Evolutionary conservation across 208 protist genomes (phyloP).

Genomic region (Acanthamoeba polyphaga): DNA sequence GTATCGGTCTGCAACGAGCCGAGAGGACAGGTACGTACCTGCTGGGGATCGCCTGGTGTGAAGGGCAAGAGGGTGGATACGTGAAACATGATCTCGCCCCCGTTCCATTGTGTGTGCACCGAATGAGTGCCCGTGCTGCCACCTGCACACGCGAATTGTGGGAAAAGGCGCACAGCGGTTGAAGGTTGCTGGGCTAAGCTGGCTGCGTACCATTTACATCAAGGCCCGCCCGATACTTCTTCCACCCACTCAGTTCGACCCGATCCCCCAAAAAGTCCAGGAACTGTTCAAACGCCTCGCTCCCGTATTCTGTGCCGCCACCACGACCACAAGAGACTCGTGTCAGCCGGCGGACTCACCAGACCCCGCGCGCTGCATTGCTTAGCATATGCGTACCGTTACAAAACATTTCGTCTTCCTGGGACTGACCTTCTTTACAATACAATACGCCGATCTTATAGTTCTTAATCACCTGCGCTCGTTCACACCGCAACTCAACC

Average conservation of each 20-base stretch:
- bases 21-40: slow-evolving; percentile 24
- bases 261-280: slow-evolving; percentile 78
- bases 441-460: slow-evolving; percentile 77
- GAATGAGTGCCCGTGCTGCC: slow-evolving; percentile 68
- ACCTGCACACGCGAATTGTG: neutral
- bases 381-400: neutral
- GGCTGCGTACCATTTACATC: slow-evolving; percentile 70
- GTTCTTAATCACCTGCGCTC: slow-evolving; percentile 43
- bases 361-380: no score
- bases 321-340: no score
- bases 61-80: slow-evolving; percentile 77
- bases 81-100: slow-evolving; percentile 73
- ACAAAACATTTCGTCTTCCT: slow-evolving; percentile 76
- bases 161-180: neutral
- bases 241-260: slow-evolving; percentile 73
- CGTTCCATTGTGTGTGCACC: slow-evolving; percentile 33
- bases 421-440: slow-evolving; percentile 76
- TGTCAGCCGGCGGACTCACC: no score
- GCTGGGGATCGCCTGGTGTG: slow-evolving; percentile 60
- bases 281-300: slow-evolving; percentile 75
- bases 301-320: slow-evolving; percentile 62
- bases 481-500: no score
- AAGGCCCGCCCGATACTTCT: slow-evolving; percentile 77
- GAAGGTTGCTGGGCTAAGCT: no score
- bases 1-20: no score